Evolutionary conservation across 2,329 filamentous ascomycete genomes (phyloP).

Genomic region (Didymellaceae sp.): DNA sequence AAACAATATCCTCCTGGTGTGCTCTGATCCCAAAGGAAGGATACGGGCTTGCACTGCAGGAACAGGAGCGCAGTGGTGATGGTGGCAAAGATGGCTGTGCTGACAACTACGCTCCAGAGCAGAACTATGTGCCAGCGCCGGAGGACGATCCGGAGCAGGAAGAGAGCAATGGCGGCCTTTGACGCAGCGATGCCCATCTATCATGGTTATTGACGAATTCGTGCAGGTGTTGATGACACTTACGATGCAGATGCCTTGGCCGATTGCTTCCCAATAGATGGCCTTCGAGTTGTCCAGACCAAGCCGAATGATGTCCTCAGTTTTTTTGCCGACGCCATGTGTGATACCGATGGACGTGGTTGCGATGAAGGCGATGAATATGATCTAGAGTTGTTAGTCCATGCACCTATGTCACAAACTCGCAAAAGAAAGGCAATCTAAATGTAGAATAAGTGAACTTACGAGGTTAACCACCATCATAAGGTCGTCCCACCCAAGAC

Average conservation of each 20-base stretch:
- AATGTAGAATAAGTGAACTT: neutral
- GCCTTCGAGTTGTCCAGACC: conserved; percentile 36
- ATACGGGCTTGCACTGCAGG: conserved; percentile 35
- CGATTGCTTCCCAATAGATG: conserved; percentile 43
- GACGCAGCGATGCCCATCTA: conserved; percentile 40
- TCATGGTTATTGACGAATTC: neutral
- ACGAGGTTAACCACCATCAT: conserved; percentile 39
- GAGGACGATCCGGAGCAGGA: conserved; percentile 41
- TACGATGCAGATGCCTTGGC: conserved; percentile 38
- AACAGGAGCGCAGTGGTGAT: conserved; percentile 37
- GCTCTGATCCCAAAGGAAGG: conserved; percentile 37
- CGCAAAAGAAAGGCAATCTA: neutral
- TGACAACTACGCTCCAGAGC: conserved; percentile 41
- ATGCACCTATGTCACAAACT: neutral
- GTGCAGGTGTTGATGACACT: neutral
- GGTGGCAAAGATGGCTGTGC: conserved; percentile 33
- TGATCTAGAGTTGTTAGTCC: conserved; percentile 17
- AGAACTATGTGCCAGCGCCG: conserved; percentile 36
- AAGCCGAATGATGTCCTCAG: conserved; percentile 25
- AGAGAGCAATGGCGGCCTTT: conserved; percentile 41
- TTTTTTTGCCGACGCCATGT: conserved; percentile 38
- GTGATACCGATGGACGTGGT: conserved; percentile 33
- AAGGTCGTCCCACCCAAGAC: conserved; percentile 39
- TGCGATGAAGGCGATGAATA: conserved; percentile 35
- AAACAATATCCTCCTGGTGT: conserved; percentile 35